These are phyloP conservation scores for Carex littledalei DNA, from an alignment of 176 grass and related monocot species.

Conservation along the genomic window DNA sequence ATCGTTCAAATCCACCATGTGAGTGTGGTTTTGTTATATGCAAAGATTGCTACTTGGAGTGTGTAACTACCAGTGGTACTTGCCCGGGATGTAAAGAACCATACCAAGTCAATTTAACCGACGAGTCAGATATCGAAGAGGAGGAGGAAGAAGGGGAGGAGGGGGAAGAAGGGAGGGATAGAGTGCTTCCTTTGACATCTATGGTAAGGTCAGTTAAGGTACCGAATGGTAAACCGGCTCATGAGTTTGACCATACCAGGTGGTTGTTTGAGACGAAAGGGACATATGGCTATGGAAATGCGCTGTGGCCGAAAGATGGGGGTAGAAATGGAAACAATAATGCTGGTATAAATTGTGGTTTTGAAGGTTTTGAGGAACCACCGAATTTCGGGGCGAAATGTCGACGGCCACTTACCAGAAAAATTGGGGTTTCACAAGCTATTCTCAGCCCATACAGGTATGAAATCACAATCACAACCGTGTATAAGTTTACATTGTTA, in stretches of 20 bases:
- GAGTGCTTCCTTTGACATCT: slow-evolving; percentile 55
- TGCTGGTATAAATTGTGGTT: slow-evolving; percentile 28
- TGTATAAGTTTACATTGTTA: background rate
- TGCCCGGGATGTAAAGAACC: slow-evolving; percentile 91
- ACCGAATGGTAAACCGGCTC: slow-evolving; percentile 34
- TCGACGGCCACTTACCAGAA: slow-evolving; percentile 65
- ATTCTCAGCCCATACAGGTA: slow-evolving; percentile 95
- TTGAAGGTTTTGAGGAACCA: slow-evolving; percentile 68
- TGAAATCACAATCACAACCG: background rate
- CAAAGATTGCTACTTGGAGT: slow-evolving; percentile 77
- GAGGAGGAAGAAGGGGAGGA: slow-evolving; percentile 61
- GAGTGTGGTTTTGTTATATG: slow-evolving; percentile 91
- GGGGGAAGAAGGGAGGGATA: slow-evolving; percentile 34
- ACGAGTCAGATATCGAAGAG: slow-evolving; percentile 27
- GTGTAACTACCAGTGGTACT: slow-evolving; percentile 31
- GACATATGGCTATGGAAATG: slow-evolving; percentile 92
- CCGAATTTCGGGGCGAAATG: slow-evolving; percentile 59
- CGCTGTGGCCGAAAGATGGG: slow-evolving; percentile 76
- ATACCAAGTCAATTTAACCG: slow-evolving; percentile 23
- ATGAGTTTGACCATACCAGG: slow-evolving; percentile 75
- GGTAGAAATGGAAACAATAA: slow-evolving; percentile 2
- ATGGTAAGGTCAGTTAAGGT: slow-evolving; percentile 77
- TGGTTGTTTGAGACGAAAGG: slow-evolving; percentile 99
- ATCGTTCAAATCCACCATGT: slow-evolving; percentile 35
- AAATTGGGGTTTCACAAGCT: slow-evolving; percentile 74